Conservation (phyloP, 768 basidiomycete genomes). For the Boletus reticuloceps region DNA sequence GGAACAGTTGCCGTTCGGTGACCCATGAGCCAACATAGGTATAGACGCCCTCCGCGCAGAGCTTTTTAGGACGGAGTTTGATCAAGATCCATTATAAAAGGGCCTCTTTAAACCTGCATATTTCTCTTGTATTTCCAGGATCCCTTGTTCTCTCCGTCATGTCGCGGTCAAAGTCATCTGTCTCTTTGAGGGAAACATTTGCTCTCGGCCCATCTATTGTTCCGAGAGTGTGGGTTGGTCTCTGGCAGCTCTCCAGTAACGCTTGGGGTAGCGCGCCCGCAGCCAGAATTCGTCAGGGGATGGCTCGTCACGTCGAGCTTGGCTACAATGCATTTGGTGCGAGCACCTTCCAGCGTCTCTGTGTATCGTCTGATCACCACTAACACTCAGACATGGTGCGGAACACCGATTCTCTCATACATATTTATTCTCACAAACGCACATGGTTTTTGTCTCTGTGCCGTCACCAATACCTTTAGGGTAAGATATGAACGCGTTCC, state of each 20-base stretch:
- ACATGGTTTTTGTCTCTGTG: not conserved
- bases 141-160: slow-evolving; percentile 15
- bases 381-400: slow-evolving; percentile 53
- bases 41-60: slow-evolving; percentile 3
- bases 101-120: not conserved
- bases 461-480: slow-evolving; percentile 17
- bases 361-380: slow-evolving; percentile 5
- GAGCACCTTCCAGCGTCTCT: slow-evolving; percentile 16
- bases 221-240: slow-evolving; percentile 71
- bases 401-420: slow-evolving; percentile 7
- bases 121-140: slow-evolving; percentile 7
- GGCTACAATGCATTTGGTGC: slow-evolving; percentile 50
- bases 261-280: slow-evolving; percentile 81
- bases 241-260: slow-evolving; percentile 85
- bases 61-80: slow-evolving; percentile 33
- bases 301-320: slow-evolving; percentile 58
- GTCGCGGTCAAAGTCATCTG: slow-evolving; percentile 15
- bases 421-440: slow-evolving; percentile 15
- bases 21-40: not conserved
- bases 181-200: slow-evolving; percentile 41
- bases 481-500: slow-evolving; percentile 15
- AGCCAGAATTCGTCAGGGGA: slow-evolving; percentile 60
- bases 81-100: slow-evolving; percentile 24
- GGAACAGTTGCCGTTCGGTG: slow-evolving; percentile 4
- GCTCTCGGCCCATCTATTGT: slow-evolving; percentile 53